Conservation (phyloP, 108 stramenopile species). For the Nitzschia putrida region DNA sequence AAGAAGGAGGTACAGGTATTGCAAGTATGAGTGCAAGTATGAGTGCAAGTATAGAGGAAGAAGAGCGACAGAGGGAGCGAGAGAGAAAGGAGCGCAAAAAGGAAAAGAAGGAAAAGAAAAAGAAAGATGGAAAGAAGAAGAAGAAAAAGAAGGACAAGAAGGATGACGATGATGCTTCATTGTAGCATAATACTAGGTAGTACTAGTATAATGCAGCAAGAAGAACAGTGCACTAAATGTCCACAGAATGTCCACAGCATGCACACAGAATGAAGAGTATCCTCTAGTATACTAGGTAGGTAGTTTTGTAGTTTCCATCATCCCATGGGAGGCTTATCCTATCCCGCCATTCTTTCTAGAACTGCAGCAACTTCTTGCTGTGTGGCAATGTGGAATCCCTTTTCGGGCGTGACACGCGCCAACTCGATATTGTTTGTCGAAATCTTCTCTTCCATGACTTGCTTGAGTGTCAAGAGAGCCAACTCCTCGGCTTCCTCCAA, state of each 20-base stretch:
- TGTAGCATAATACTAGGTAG: too few species aligned
- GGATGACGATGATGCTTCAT: background rate
- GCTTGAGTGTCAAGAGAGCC: conserved; percentile 91
- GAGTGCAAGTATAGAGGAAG: conserved; percentile 12
- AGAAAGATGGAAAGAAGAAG: conserved; percentile 41
- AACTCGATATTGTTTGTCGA: conserved; percentile 94
- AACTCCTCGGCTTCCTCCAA: conserved; percentile 94
- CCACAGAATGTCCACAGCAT: too few species aligned
- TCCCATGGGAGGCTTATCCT: background rate
- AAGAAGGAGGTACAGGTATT: conserved; percentile 4
- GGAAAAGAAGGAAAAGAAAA: conserved; percentile 18
- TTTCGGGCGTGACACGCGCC: conserved; percentile 87
- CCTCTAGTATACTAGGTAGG: background rate
- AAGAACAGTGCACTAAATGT: too few species aligned
- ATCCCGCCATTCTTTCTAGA: conserved; percentile 69
- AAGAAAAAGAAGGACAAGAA: conserved; percentile 40
- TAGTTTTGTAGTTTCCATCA: background rate
- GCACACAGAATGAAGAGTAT: conserved; percentile 19
- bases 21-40: conserved; percentile 6
- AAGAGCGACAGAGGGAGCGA: conserved; percentile 14
- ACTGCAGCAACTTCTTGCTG: conserved; percentile 83
- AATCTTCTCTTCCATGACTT: conserved; percentile 99
- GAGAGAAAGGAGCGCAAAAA: conserved; percentile 20
- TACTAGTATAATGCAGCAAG: too few species aligned
- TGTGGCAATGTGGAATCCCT: conserved; percentile 88